Base-by-base conservation (phyloP, 352 stramenopile genomes). In the Pythium angustatum region DNA sequence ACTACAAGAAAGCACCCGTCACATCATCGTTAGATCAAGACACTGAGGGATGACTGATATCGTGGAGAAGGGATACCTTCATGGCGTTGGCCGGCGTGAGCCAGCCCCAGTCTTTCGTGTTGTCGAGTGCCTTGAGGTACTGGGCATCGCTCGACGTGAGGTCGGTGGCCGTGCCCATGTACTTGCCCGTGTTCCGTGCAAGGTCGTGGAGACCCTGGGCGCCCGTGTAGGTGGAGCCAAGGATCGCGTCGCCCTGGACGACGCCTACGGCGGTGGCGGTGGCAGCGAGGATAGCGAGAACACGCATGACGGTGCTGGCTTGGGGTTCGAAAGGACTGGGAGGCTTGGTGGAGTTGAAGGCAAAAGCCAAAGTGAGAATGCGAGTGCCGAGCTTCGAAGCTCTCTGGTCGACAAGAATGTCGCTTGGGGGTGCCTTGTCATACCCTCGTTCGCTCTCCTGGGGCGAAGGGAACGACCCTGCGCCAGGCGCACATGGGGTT, bases 291-390 rank as follows among this genome's bases (percentile, higher is more conserved):
- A 47, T 38, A 38, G 33, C 33, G 33, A 38, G 33, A 7, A 38
- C 8, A 14, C 33, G 33, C 33, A 14, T 38, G 8, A 14, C 33
- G 14, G 33, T 14, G 14, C 7, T 38, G 8, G 14, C 14, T 5
- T 6, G 26, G 4, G 3, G 40, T n/a, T 15, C 22, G 40, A n/a
- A 26, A 47, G 40, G 7, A n/a, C 19, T 17, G 36, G 15, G 36
- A 17, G 40, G 40, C 14, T 24, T 47, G 8, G 19, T 5, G 40
- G 22, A 12, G 17, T 47, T 3, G 40, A 47, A 26, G 15, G 40
- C 40, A 47, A 47, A 47, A 47, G 40, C 11, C 40, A 47, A 47
- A 47, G 40, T 47, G 40, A 47, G 33, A 38, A n/a, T n/a, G n/a
- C n/a, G n/a, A n/a, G n/a, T n/a, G n/a, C n/a, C n/a, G n/a, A n/a